These are phyloP conservation scores for Saccharomyces hybrid DNA, from an alignment of 1,139 yeast genomes.

Conservation along the genomic window DNA sequence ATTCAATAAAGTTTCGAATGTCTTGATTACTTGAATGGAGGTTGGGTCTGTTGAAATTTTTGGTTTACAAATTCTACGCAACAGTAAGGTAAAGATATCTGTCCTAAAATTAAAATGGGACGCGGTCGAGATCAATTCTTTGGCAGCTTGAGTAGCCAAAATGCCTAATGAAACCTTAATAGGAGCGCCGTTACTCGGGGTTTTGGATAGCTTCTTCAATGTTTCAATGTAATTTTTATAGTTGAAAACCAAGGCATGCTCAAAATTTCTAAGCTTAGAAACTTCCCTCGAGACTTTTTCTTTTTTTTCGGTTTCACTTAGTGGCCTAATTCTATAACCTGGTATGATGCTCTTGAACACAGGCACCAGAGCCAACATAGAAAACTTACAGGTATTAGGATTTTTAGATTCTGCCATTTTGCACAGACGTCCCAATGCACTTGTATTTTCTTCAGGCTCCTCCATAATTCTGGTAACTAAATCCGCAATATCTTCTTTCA, in stretches of 20 bases:
- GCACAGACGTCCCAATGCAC: slow-evolving; percentile 59
- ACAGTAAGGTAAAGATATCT: slow-evolving; percentile 60
- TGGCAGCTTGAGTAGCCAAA: slow-evolving; percentile 48
- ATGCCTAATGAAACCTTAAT: slow-evolving; percentile 36
- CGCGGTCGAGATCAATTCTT: slow-evolving; percentile 62
- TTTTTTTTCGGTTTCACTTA: slow-evolving; percentile 70
- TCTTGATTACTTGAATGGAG: slow-evolving; percentile 54
- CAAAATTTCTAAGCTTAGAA: slow-evolving; percentile 65
- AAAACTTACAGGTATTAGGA: slow-evolving; percentile 61
- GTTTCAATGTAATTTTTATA: slow-evolving; percentile 63
- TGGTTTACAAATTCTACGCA: slow-evolving; percentile 57
- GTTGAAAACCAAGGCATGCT: slow-evolving; percentile 63
- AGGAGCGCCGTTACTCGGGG: slow-evolving; percentile 33
- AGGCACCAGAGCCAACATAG: slow-evolving; percentile 72
- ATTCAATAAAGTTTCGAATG: slow-evolving; percentile 63
- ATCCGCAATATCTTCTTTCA: slow-evolving; percentile 80
- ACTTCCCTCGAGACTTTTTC: slow-evolving; percentile 82
- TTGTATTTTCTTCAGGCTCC: slow-evolving; percentile 81
- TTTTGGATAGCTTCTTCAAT: slow-evolving; percentile 37
- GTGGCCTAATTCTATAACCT: slow-evolving; percentile 74
- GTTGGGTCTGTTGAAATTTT: slow-evolving; percentile 40
- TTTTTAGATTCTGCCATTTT: slow-evolving; percentile 65
- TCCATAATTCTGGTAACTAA: slow-evolving; percentile 72
- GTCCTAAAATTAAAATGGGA: slow-evolving; percentile 74
- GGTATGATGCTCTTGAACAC: slow-evolving; percentile 84